phyloP scores from a whole-genome alignment of 164 flowering plant genomes.

The Vitis rupestris region DNA sequence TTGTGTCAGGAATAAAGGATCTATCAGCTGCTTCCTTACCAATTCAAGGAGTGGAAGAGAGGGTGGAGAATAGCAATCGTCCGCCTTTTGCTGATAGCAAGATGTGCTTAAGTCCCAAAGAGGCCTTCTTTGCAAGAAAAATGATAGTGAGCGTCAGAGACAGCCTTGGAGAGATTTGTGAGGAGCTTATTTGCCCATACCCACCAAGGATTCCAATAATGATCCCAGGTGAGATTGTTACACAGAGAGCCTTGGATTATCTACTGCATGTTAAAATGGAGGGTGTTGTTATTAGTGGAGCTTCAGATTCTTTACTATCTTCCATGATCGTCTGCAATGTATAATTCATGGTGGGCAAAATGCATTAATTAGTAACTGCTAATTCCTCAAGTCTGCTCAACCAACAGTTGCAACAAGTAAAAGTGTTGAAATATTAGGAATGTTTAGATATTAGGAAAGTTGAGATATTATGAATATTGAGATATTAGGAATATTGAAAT shows the following conservation, averaged over 20 bases:
- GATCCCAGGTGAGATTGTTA: conserved; percentile 53
- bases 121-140: conserved; percentile 74
- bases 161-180: conserved; percentile 46
- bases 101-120: conserved; percentile 58
- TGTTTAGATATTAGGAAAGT: too few species aligned
- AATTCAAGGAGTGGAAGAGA: conserved; percentile 1
- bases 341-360: not conserved
- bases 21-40: conserved; percentile 7
- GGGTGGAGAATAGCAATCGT: not conserved
- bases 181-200: conserved; percentile 63
- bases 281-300: conserved; percentile 50
- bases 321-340: conserved; percentile 43
- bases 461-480: too few species aligned
- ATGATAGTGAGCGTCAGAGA: conserved; percentile 30
- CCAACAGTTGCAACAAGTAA: too few species aligned
- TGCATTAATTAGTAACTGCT: too few species aligned
- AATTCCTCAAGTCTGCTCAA: not conserved
- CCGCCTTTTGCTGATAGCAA: conserved; percentile 37
- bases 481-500: too few species aligned
- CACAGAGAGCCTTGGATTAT: conserved; percentile 40
- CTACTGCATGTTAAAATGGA: conserved; percentile 31
- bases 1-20: conserved; percentile 22
- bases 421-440: too few species aligned
- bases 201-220: conserved; percentile 64
- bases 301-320: conserved; percentile 42